Evolutionary conservation across 1,284 basidiomycete genomes (phyloP), one percentile per base, ranked within the genome.

Genomic region (Cryptococcus floricola): DNA sequence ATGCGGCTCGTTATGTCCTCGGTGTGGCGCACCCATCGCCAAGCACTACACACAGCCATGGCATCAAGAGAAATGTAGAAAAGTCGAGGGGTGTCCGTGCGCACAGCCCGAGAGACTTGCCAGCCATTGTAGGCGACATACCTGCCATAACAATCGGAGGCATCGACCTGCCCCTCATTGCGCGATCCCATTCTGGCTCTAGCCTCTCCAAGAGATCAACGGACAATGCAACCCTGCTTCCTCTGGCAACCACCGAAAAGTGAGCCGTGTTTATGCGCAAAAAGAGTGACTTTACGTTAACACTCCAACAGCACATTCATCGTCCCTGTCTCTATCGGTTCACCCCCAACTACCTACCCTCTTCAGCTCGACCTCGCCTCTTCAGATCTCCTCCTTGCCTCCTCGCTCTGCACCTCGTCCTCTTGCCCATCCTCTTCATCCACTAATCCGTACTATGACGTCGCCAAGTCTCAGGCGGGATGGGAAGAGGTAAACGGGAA

Each of bases 311-410:
- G 73, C 45, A 69, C 71, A 19, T 75, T 68, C 51, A 62, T 70
- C 39, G 54, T 74, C 5, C 70, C 70, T 6, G 53, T 76, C 1
- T 56, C 61, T 10, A 60, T 76, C 42, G 75, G 75, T 10, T 61
- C 58, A 5, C 72, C 71, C 9, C 64, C 70, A 0, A 53, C 53
- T 18, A 65, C 61, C 7, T 76, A 68, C 58, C 73, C 71, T 12
- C 60, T 76, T 5, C 73, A 75, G 48, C 62, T 77, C 42, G 75
- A 77, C 54, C 60, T 70, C 5, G 75, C 67, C 6, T 71, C 68
- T 9, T 66, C 75, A 3, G 75, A 77, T 51, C 56, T 77, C 13
- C 54, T 75, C 18, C 56, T 77, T 18, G 68, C 68, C 14, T 71
- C 73, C 3, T 69, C 69, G 4, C 53, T 64, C 7, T 77, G 75